Evolutionary conservation across 2,329 filamentous ascomycete species (phyloP).

Genomic region (Alternaria sp.): DNA sequence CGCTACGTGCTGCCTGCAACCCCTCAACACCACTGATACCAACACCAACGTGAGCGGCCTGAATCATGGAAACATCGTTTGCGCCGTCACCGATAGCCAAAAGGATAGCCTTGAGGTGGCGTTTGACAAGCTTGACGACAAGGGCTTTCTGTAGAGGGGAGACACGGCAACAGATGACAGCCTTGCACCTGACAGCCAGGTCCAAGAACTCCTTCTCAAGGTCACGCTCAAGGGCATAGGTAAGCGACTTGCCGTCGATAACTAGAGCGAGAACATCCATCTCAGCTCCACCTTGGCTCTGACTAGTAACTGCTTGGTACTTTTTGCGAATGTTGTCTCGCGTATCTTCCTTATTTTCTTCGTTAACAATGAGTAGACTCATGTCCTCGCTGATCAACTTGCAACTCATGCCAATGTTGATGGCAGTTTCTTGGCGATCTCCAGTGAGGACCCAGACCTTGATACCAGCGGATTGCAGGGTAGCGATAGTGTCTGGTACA

Average conservation of each 20-base stretch:
- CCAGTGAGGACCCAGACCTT: constrained; percentile 99
- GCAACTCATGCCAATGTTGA: constrained; percentile 99
- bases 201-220: constrained; percentile 94
- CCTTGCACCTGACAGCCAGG: constrained; percentile 94
- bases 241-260: constrained; percentile 96
- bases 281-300: constrained; percentile 78
- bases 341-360: constrained; percentile 81
- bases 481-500: constrained; percentile 97
- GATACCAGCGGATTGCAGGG: constrained; percentile 93
- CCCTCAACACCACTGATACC: constrained; percentile 98
- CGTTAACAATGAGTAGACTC: constrained; percentile 96
- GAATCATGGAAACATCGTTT: constrained; percentile 99
- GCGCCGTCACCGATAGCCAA: constrained; percentile 97
- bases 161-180: constrained; percentile 97
- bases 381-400: constrained; percentile 99
- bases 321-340: constrained; percentile 93
- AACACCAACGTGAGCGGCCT: constrained; percentile 96
- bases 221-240: constrained; percentile 90
- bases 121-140: constrained; percentile 97
- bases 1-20: constrained; percentile 93
- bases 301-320: constrained; percentile 85
- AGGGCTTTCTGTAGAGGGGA: constrained; percentile 96
- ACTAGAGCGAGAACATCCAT: constrained; percentile 88
- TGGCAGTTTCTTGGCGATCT: constrained; percentile 97
- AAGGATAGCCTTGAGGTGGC: constrained; percentile 88